Conservation (phyloP, 129 eudicot species). For the carrot (Daucus carota) region DH1_v3.0 NC_030386.2:20069501-20070000, state of each 20-base stretch:
- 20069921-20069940: too few species aligned
- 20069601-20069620: too few species aligned
- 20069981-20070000: neutral
- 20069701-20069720: neutral
- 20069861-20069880: neutral
- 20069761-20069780: neutral
- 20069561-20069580: neutral
- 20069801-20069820: neutral
- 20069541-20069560: neutral
- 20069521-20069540: neutral
- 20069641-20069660: too few species aligned
- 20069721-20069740: neutral
- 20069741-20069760: neutral
- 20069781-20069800: too few species aligned
- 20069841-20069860: neutral
- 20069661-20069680: too few species aligned
- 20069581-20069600: neutral
- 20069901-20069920: neutral
- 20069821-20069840: neutral
- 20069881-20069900: neutral
- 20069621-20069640: too few species aligned
- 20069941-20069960: neutral
- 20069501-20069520: neutral
- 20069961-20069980: neutral
- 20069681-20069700: neutral